phyloP scores from a whole-genome alignment of 352 stramenopile species.

The Peronospora farinosa region DNA sequence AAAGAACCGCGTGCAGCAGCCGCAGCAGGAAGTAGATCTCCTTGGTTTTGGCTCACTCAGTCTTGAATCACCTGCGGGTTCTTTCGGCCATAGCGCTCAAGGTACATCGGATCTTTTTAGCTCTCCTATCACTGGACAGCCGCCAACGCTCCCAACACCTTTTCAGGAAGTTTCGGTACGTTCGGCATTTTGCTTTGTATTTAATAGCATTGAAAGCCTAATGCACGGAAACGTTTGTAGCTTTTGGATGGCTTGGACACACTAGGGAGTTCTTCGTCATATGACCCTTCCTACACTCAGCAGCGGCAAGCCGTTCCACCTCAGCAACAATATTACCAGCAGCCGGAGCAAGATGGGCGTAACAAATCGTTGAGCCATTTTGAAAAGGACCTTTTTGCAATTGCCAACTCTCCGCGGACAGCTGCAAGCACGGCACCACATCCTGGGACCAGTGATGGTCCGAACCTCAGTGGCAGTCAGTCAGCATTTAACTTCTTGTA shows the following conservation, averaged over 20 bases:
- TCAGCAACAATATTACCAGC: conserved; percentile 28
- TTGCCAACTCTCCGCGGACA: conserved; percentile 67
- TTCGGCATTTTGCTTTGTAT: conserved; percentile 15
- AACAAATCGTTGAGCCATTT: conserved; percentile 70
- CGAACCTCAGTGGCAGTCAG: conserved; percentile 34
- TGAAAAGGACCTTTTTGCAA: conserved; percentile 81
- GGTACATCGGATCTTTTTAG: conserved; percentile 21
- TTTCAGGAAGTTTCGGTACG: conserved; percentile 57
- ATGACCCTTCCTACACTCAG: conserved; percentile 32
- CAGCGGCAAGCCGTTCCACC: conserved; percentile 25
- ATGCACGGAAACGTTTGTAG: conserved; percentile 9
- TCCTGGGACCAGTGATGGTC: conserved; percentile 11
- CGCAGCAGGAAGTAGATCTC: conserved; percentile 67
- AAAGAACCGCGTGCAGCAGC: conserved; percentile 13
- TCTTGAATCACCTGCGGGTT: conserved; percentile 32
- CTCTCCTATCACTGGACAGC: conserved; percentile 20
- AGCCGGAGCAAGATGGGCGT: conserved; percentile 41
- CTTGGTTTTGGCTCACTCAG: conserved; percentile 60
- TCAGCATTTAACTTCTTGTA: conserved; percentile 89
- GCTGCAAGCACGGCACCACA: conserved; percentile 10
- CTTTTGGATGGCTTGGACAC: conserved; percentile 51
- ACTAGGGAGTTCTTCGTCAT: conserved; percentile 28
- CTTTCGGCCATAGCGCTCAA: conserved; percentile 8
- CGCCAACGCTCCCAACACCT: conserved; percentile 16
- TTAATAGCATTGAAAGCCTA: conserved; percentile 2